Evolutionary conservation across 306 rosid genomes (phyloP), one percentile per base, ranked within the genome.

Genomic region (Senna siamea): DNA sequence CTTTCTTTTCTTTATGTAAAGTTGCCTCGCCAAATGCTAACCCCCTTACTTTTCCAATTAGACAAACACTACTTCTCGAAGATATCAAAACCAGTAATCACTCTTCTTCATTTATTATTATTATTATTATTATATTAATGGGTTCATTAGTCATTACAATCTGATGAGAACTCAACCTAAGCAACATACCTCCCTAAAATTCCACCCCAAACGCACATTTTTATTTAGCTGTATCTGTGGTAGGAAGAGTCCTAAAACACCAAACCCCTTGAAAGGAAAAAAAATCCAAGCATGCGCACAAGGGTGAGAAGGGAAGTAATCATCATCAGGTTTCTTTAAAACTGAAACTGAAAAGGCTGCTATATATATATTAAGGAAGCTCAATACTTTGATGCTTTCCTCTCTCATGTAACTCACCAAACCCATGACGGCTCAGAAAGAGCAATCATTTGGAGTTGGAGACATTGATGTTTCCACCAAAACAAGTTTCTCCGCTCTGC

Each of bases 201-300:
- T n/a, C n/a, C n/a, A n/a, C 83, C 57, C 41, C 4, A 22, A 59
- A 66, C 55, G 2, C 55, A 66, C 35, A 4, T 1, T n/a, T n/a
- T n/a, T 12, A 30, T 11, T 17, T 9, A 17, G 67, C 48, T 61
- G n/a, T 44, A 44, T 44, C 1, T 2, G 40, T 37, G 40, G 8
- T 4, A 37, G 40, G 40, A 50, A 15, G 43, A 59, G 46, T 35
- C 4, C 8, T 10, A 17, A 17, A 17, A n/a, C 54, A n/a, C 2
- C 3, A 9, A 60, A 61, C 22, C 18, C 56, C 2, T 7, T 17
- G 40, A 37, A 37, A 37, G 40, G 40, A 5, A 7, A 37, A 7
- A 37, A 4, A 37, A 59, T 14, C 5, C 35, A 78, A 80, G 87
- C 88, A 83, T 83, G 90, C 86, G 84, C 72, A 75, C 65, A 78